These are phyloP conservation scores for Nitzschia sp. DNA, from an alignment of 108 stramenopile species.

Conservation along the genomic window DNA sequence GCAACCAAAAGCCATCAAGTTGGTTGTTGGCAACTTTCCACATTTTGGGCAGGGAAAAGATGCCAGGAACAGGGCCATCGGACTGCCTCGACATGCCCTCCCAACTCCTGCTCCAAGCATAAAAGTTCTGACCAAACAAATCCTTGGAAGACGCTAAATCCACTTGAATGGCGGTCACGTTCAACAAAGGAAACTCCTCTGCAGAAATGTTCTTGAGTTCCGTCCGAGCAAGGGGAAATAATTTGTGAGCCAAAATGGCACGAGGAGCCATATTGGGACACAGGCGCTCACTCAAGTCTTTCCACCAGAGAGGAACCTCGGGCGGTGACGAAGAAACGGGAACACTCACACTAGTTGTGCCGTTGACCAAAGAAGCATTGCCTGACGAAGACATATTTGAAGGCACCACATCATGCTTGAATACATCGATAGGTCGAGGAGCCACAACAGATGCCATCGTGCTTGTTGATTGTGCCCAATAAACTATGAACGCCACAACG, in stretches of 20 bases:
- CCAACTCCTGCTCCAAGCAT: background rate
- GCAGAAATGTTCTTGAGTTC: background rate
- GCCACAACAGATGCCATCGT: too few relatives aligned
- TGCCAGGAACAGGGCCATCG: background rate
- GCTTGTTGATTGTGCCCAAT: too few relatives aligned
- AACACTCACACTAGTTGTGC: too few relatives aligned
- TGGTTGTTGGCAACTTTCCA: constrained; percentile 1
- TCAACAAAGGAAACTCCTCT: background rate
- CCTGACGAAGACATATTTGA: too few relatives aligned
- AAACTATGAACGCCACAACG: too few relatives aligned
- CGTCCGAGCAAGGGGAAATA: background rate
- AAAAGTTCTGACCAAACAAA: background rate
- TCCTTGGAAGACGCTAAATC: background rate
- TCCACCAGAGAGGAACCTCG: background rate
- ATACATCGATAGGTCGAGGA: too few relatives aligned
- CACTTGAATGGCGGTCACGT: background rate
- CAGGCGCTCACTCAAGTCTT: background rate
- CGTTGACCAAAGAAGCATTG: too few relatives aligned
- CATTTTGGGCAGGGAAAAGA: background rate
- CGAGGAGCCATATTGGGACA: background rate
- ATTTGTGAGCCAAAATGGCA: background rate
- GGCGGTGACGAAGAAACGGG: too few relatives aligned
- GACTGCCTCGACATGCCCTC: background rate
- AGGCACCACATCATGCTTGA: too few relatives aligned
- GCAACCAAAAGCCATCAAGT: background rate